Evolutionary conservation across 768 basidiomycete genomes (phyloP).

Genomic region (Russula sp.): DNA sequence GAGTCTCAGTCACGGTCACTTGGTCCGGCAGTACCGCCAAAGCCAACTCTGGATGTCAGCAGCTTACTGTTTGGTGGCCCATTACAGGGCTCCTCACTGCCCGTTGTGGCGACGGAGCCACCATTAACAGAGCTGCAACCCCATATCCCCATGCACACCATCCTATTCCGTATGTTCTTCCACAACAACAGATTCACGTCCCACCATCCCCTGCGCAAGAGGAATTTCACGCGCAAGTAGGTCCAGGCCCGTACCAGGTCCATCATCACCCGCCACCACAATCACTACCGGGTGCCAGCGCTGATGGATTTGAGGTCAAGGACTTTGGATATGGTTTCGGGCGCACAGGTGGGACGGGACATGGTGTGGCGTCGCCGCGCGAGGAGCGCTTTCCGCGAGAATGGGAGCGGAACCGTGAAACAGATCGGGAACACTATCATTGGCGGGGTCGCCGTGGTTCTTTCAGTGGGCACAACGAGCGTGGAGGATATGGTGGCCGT

Average conservation of each 20-base stretch:
- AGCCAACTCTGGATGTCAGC: conserved; percentile 20
- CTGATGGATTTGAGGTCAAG: conserved; percentile 52
- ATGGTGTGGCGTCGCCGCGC: conserved; percentile 35
- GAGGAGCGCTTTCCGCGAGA: conserved; percentile 35
- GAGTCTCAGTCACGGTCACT: not conserved
- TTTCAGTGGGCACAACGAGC: conserved; percentile 28
- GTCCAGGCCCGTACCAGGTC: conserved; percentile 24
- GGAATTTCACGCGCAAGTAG: conserved; percentile 23
- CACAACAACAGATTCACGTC: conserved; percentile 17
- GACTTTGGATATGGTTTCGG: conserved; percentile 69
- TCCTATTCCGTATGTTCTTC: conserved; percentile 14
- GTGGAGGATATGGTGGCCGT: conserved; percentile 28
- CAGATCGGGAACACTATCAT: conserved; percentile 30
- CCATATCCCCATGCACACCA: conserved; percentile 21
- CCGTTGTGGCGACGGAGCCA: conserved; percentile 9
- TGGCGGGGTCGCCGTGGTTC: conserved; percentile 40
- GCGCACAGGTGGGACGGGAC: conserved; percentile 40
- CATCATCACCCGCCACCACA: conserved; percentile 22
- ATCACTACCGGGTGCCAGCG: conserved; percentile 26
- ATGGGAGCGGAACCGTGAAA: conserved; percentile 34
- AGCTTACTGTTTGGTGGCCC: conserved; percentile 26
- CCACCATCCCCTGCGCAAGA: conserved; percentile 18
- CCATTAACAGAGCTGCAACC: conserved; percentile 21
- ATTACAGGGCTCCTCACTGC: conserved; percentile 10
- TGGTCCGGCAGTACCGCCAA: conserved; percentile 3